Evolutionary conservation across 257 asterid species (phyloP).

Genomic region (Solanum tacnaense): DNA sequence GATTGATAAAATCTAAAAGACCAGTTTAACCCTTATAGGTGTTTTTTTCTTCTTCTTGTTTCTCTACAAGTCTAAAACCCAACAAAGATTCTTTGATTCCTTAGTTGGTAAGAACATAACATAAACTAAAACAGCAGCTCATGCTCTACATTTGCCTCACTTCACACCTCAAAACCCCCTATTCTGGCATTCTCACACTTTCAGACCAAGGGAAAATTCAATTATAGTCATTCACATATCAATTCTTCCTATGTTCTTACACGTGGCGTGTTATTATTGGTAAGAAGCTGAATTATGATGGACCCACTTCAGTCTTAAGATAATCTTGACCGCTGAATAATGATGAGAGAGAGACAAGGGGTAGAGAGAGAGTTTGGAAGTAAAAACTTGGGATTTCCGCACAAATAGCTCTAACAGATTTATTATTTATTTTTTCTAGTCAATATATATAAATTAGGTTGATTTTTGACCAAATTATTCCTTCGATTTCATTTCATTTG

Average conservation of each 20-base stretch:
- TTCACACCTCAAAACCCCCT: neutral
- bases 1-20: neutral
- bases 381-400: neutral
- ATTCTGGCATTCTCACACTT: neutral
- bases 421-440: no score
- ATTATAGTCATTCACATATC: neutral
- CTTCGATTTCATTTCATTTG: no score
- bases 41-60: neutral
- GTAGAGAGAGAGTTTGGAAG: no score
- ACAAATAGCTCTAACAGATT: neutral
- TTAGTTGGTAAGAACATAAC: conserved; percentile 16
- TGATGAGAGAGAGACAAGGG: neutral
- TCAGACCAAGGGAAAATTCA: neutral
- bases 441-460: no score
- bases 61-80: conserved; percentile 3
- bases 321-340: neutral
- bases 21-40: neutral
- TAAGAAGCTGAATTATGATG: neutral
- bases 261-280: conserved; percentile 1
- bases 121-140: conserved; percentile 5
- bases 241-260: no score
- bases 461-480: no score
- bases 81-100: conserved; percentile 23
- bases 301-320: neutral
- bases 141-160: conserved; percentile 10